phyloP scores from a whole-genome alignment of 2,329 filamentous ascomycete species.

The Aspergillus ochraceoroseus region DNA sequence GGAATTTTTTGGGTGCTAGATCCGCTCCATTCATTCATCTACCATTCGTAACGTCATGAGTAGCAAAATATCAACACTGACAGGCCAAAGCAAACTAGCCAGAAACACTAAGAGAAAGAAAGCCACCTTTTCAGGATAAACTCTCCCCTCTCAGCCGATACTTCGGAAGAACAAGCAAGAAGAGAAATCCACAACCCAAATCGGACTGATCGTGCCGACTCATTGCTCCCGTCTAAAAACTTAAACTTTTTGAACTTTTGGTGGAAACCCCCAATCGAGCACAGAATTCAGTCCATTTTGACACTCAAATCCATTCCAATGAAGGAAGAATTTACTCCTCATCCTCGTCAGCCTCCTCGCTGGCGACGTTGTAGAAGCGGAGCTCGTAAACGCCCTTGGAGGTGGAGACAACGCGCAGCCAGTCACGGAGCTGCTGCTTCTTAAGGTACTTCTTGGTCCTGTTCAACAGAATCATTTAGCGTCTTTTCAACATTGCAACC shows the following conservation, averaged over 20 bases:
- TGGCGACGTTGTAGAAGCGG: conserved; percentile 99
- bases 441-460: conserved; percentile 99
- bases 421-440: conserved; percentile 99
- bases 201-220: no score
- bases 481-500: neutral
- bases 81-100: neutral
- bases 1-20: conserved; percentile 17
- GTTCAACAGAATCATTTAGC: conserved; percentile 8
- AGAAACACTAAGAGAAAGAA: conserved; percentile 2
- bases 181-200: no score
- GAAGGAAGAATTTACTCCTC: conserved; percentile 70
- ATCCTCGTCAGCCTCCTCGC: conserved; percentile 95
- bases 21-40: conserved; percentile 27
- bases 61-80: conserved; percentile 20
- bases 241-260: no score
- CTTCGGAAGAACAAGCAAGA: no score
- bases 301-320: neutral
- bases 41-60: conserved; percentile 33
- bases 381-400: conserved; percentile 98
- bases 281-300: neutral
- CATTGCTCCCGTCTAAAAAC: no score
- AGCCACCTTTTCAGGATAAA: neutral
- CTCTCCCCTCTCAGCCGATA: no score
- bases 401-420: conserved; percentile 97
- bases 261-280: neutral